Evolutionary conservation across 805 yeast species (phyloP).

Genomic region (Wickerhamomyces subpelliculosus): DNA sequence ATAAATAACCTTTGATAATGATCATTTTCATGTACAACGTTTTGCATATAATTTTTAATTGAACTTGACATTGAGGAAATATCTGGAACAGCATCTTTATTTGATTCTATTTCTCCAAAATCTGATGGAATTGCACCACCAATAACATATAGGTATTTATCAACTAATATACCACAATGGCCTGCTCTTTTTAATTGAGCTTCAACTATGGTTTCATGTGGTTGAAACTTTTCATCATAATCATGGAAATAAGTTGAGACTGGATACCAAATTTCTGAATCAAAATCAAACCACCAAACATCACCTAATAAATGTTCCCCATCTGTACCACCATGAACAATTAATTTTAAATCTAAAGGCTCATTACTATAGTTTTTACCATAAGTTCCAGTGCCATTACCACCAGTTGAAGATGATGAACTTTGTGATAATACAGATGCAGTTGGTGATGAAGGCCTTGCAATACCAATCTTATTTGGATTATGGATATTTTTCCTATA

Average conservation of each 20-base stretch:
- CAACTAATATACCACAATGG: conserved; percentile 12
- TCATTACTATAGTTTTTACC: not conserved
- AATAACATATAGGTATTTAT: conserved; percentile 12
- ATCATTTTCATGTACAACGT: not conserved
- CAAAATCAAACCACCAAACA: conserved; percentile 43
- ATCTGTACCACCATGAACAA: conserved; percentile 34
- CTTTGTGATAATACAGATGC: not conserved
- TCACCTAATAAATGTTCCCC: conserved; percentile 34
- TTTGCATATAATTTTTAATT: not conserved
- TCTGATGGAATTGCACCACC: conserved; percentile 13
- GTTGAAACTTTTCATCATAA: conserved; percentile 9
- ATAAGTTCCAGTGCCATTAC: not conserved
- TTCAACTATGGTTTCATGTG: conserved; percentile 1
- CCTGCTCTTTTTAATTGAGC: conserved; percentile 11
- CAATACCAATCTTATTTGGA: conserved; percentile 3
- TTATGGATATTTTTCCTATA: not conserved
- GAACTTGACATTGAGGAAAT: not conserved
- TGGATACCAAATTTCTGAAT: conserved; percentile 34
- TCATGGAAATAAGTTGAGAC: conserved; percentile 21
- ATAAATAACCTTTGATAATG: conserved; percentile 8
- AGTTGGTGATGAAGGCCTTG: conserved; percentile 10
- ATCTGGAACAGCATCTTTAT: not conserved
- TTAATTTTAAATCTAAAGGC: conserved; percentile 12
- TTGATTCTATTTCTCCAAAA: not conserved
- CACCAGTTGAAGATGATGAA: not conserved